phyloP scores from a whole-genome alignment of 495 filamentous ascomycete species.

The Aspergillus heteromorphus region DNA sequence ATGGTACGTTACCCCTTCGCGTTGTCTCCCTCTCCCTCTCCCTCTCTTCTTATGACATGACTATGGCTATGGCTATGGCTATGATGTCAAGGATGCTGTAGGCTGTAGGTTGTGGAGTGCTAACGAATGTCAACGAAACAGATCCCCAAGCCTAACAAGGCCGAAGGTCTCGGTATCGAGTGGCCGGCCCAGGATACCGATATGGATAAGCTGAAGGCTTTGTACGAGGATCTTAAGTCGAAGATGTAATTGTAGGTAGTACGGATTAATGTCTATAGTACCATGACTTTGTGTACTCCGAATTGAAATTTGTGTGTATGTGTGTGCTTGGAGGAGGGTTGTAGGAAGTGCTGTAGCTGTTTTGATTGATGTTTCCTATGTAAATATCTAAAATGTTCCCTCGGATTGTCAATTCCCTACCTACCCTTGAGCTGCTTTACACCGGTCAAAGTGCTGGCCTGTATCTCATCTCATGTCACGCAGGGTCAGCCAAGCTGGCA shows the following conservation, averaged over 20 bases:
- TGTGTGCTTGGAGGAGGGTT: no score
- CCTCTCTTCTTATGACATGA: no score
- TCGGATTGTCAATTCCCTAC: no score
- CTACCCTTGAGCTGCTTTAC: no score
- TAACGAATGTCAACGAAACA: constrained; percentile 32
- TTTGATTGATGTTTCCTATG: no score
- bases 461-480: no score
- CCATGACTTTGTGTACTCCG: not conserved
- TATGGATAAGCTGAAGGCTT: constrained; percentile 77
- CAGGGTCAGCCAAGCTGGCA: no score
- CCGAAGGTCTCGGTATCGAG: constrained; percentile 70
- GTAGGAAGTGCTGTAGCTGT: no score
- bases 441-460: no score
- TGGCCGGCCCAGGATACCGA: constrained; percentile 77
- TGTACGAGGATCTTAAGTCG: constrained; percentile 75
- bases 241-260: constrained; percentile 63
- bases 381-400: no score
- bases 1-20: constrained; percentile 55
- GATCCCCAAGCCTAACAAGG: constrained; percentile 92
- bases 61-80: not conserved
- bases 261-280: not conserved
- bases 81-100: not conserved
- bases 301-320: no score
- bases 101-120: not conserved
- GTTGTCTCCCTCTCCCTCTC: no score